Conservation (phyloP, 2,329 filamentous ascomycete genomes). For the Fonsecaea pugnacius region DNA sequence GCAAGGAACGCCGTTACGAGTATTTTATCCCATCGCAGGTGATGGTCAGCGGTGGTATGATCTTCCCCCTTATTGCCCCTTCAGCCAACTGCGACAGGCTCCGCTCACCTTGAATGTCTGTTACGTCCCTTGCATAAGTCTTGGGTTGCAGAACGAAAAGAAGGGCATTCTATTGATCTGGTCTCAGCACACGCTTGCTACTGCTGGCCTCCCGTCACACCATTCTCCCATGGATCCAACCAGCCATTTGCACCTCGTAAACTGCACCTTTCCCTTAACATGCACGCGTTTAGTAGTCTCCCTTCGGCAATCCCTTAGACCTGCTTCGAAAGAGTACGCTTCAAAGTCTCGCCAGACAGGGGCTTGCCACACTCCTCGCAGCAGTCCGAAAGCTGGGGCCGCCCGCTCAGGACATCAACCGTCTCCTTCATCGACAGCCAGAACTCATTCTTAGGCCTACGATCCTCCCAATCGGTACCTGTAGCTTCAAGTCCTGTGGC, state of each 20-base stretch:
- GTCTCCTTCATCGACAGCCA: slow-evolving; percentile 81
- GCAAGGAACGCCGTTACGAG: neutral
- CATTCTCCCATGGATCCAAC: neutral
- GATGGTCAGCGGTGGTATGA: neutral
- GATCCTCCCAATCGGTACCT: slow-evolving; percentile 91
- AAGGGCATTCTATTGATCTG: slow-evolving; percentile 3
- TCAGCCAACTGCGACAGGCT: neutral
- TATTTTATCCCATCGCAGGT: neutral
- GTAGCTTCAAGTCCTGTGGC: slow-evolving; percentile 71
- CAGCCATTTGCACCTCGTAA: neutral
- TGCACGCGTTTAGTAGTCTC: neutral
- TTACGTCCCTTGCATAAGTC: neutral
- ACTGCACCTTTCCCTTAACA: neutral
- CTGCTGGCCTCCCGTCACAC: neutral
- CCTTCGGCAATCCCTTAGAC: neutral
- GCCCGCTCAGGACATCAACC: slow-evolving; percentile 82
- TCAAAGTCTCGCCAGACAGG: slow-evolving; percentile 24
- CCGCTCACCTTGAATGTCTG: neutral
- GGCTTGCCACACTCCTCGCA: slow-evolving; percentile 35
- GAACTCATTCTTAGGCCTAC: slow-evolving; percentile 80
- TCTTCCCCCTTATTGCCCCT: neutral
- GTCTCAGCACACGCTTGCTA: neutral
- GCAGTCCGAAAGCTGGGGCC: slow-evolving; percentile 52
- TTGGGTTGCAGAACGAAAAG: neutral
- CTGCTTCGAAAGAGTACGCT: slow-evolving; percentile 7